Conservation (phyloP, 1,139 yeast species). For the Maudiozyma humilis region DNA sequence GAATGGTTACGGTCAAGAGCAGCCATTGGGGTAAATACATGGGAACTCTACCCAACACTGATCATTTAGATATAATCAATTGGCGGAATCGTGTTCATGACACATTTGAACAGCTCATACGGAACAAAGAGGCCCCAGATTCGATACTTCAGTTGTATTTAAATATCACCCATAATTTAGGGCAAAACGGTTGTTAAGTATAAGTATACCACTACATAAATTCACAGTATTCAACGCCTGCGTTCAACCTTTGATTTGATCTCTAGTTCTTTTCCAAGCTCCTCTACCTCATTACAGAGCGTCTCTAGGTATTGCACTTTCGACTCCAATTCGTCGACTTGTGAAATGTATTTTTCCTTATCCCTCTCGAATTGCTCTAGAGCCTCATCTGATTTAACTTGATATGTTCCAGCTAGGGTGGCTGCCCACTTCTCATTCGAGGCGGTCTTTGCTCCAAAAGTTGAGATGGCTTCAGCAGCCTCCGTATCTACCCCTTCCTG, state of each 20-base stretch:
- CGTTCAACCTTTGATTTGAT: conserved; percentile 19
- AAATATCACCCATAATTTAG: conserved; percentile 62
- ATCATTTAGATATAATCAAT: conserved; percentile 77
- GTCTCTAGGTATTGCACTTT: conserved; percentile 21
- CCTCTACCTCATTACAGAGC: conserved; percentile 25
- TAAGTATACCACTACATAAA: conserved; percentile 6
- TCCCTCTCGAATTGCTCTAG: conserved; percentile 12
- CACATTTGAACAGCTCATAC: conserved; percentile 23
- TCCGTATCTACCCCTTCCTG: conserved; percentile 18
- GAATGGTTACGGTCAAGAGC: conserved; percentile 71
- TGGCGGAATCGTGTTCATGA: conserved; percentile 60
- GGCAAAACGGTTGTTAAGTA: conserved; percentile 57
- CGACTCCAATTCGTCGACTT: conserved; percentile 17
- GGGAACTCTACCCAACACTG: conserved; percentile 72
- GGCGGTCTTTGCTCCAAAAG: conserved; percentile 10
- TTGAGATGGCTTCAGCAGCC: conserved; percentile 12
- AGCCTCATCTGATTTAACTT: conserved; percentile 13
- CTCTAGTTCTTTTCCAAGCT: conserved; percentile 21
- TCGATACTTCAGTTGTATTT: conserved; percentile 70
- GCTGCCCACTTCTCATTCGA: conserved; percentile 20
- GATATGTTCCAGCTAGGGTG: conserved; percentile 14
- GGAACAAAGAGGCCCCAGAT: conserved; percentile 34
- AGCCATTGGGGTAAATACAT: conserved; percentile 77
- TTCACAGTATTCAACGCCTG: conserved; percentile 6
- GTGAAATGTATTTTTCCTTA: conserved; percentile 10